phyloP scores from a whole-genome alignment of 441 rosid species.

The Kokia cookei region DNA sequence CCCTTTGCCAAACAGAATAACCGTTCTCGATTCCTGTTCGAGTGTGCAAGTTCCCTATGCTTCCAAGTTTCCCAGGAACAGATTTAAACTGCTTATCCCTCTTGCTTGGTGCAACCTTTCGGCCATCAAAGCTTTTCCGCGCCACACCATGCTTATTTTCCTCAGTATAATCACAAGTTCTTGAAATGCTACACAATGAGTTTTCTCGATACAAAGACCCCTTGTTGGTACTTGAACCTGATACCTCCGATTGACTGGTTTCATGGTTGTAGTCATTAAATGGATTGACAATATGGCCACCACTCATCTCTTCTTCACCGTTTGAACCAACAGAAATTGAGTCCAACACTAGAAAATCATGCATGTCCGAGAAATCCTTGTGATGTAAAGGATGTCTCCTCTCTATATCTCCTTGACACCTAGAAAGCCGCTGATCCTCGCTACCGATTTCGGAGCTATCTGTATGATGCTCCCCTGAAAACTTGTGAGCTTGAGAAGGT shows the following conservation, averaged over 20 bases:
- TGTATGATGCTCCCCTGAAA: neutral
- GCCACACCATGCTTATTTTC: conserved; percentile 7
- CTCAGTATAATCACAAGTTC: conserved; percentile 4
- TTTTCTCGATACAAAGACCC: conserved; percentile 5
- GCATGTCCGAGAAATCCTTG: conserved; percentile 12
- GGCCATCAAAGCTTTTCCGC: conserved; percentile 7
- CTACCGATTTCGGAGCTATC: conserved; percentile 3
- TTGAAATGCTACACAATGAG: conserved; percentile 12
- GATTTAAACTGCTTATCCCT: conserved; percentile 24
- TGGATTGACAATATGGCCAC: conserved; percentile 14
- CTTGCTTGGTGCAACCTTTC: conserved; percentile 14
- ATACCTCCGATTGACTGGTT: conserved; percentile 9
- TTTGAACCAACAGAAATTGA: conserved; percentile 23
- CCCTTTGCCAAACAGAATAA: conserved; percentile 51
- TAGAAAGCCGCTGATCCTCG: conserved; percentile 1
- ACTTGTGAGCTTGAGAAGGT: conserved; percentile 5
- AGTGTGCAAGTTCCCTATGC: conserved; percentile 15
- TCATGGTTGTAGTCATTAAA: conserved; percentile 3
- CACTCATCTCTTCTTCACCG: conserved; percentile 13
- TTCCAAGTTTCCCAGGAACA: conserved; percentile 19
- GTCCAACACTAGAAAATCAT: conserved; percentile 18
- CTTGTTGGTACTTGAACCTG: conserved; percentile 2
- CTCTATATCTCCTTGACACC: conserved; percentile 8
- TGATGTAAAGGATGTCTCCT: conserved; percentile 1
- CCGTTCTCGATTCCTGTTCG: conserved; percentile 30